Evolutionary conservation across 2,329 filamentous ascomycete genomes (phyloP), one percentile per base, ranked within the genome.

Genomic region (Tolypocladium ophioglossoides): DNA sequence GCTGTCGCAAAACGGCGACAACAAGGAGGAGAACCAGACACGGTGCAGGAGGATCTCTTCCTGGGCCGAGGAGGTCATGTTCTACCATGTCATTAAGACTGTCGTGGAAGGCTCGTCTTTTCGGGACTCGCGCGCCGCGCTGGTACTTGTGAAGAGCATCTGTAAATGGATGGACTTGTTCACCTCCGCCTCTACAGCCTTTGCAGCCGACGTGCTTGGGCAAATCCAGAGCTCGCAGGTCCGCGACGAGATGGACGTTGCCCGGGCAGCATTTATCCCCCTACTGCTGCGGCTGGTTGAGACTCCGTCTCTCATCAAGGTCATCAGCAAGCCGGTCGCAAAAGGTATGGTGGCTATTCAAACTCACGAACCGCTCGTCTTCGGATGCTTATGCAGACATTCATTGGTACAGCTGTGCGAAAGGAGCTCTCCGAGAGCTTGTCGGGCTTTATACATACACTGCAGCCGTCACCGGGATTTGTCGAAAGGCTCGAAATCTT

Each of bases 51-150:
- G 67, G 52, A 79, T 70, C 65, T 84, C 82, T 1, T 83, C 80
- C 58, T 73, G 73, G 56, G 69, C 86, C 0, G 94, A 99, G 67
- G 96, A 96, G 72, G 85, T 94, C 51, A 89, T 97, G 70, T 86
- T 96, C 64, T 95, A 96, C 69, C 85, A 91, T 4, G 90, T 99
- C 51, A 89, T 90, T 2, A 96, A 95, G 70, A 87, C 86, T 0
- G 91, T 97, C 51, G 86, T 77, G 1, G 73, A 79, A 50, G 79
- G 76, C 0, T 68, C 65, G 1, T 75, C 73, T 1, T 78, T 83
- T 50, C 70, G 66, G 54, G 72, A 71, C 27, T 63, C 68, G 18
- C 66, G 73, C 32, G 74, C 78, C n/a, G 79, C 77, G 0, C 60
- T 83, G 10, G 71, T 76, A 22, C 66, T 83, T 39, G 73, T 77